Base-by-base conservation (phyloP, 1,284 basidiomycete genomes). In the Phellopilus nigrolimitatus region DNA sequence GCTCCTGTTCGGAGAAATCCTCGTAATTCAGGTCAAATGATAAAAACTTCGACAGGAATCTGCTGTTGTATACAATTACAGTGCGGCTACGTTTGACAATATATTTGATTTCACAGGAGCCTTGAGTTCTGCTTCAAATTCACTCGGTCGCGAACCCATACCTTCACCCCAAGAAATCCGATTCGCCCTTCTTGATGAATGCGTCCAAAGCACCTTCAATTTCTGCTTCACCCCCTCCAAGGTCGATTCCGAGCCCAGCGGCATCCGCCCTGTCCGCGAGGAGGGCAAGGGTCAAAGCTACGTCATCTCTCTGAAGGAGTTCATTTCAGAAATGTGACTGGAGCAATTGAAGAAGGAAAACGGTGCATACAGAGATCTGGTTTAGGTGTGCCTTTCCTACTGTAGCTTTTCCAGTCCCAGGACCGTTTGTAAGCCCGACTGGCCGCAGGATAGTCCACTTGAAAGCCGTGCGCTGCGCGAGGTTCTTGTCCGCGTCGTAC, bases 381-480 rank as follows among this genome's bases (percentile, higher is more conserved):
- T 59, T 60, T 0, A 84, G 44, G 59, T 79, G 80, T 0, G 80
- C 80, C 48, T 68, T 68, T 4, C 86, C 86, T 40, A 87, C 68
- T 22, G 68, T 61, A 0, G 74, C 78, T 36, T 69, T 76, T 1
- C 80, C 80, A 1, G 69, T 74, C 0, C 79, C 79, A 1, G 77
- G 69, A 1, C 74, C 71, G 52, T 85, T 72, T 0, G 67, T 72
- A 12, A 90, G 69, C 0, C 68, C 67, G 2, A 81, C 82, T 2
- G 88, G 86, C 3, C 87, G 78, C 12, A 91, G 66, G 34, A 89
- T 83, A 5, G 80, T 82, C 78, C 78, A 89, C 39, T 80, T 73
- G 67, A 90, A 84, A 0, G 72, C 62, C 15, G 72, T 74, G 24
- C 84, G 75, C 39, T 68, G 62, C 19, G 73, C 72, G 5, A 90